phyloP scores from a whole-genome alignment of 129 eudicot genomes.

The Chrysanthemum makinoi region DNA sequence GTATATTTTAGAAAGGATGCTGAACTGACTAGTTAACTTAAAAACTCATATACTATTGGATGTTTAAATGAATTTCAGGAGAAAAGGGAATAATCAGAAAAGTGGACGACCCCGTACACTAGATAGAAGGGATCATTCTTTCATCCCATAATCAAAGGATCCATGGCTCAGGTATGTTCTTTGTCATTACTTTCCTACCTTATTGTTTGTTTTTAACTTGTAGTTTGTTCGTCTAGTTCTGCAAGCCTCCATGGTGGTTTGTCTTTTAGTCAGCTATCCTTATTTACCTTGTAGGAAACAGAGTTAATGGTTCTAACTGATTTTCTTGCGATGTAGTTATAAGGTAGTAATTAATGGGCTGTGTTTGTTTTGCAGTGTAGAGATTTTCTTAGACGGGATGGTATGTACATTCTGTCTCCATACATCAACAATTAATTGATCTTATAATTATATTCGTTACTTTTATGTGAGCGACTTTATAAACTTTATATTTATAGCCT shows the following conservation, averaged over 20 bases:
- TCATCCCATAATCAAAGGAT: conserved; percentile 75
- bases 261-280: conserved; percentile 65
- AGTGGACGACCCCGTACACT: conserved; percentile 78
- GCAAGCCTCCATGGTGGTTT: conserved; percentile 46
- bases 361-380: conserved; percentile 7
- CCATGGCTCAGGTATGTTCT: conserved; percentile 82
- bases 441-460: too few species aligned
- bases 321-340: conserved; percentile 97
- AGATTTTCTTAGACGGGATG: conserved; percentile 70
- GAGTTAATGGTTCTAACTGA: conserved; percentile 92
- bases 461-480: too few species aligned
- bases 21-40: too few species aligned
- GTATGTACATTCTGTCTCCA: conserved; percentile 40
- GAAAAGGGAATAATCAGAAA: conserved; percentile 68
- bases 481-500: too few species aligned
- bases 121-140: conserved; percentile 95
- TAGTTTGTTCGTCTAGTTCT: conserved; percentile 31
- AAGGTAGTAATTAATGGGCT: conserved; percentile 62
- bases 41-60: neutral
- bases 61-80: conserved; percentile 45
- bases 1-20: too few species aligned
- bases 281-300: conserved; percentile 89
- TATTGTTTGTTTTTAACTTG: neutral
- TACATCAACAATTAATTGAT: too few species aligned
- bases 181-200: conserved; percentile 7